Percentiles rank a stretch among this genome's conserved stretches.
phyloP scores from a whole-genome alignment of 1,284 basidiomycete genomes.

The Tremellales sp. region DNA sequence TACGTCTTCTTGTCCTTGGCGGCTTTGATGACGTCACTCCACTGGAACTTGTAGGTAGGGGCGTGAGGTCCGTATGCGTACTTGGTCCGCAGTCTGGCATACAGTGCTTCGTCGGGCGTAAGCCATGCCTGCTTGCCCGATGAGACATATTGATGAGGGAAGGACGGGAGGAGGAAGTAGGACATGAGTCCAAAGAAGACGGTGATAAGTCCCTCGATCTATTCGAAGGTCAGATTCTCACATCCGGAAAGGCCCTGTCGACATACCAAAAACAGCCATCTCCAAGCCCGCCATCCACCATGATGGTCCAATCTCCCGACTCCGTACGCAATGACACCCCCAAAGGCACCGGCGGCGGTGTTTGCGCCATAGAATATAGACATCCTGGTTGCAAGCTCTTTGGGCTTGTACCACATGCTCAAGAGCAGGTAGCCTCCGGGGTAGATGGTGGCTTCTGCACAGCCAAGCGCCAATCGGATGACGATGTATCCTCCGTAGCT shows the following conservation, averaged over 20 bases:
- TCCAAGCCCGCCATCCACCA: conserved; percentile 28
- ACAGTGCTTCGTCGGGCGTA: conserved; percentile 16
- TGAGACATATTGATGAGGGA: conserved; percentile 11
- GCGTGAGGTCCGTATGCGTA: conserved; percentile 16
- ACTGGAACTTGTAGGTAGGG: conserved; percentile 2
- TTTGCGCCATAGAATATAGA: conserved; percentile 22
- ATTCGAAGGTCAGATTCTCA: too few relatives aligned
- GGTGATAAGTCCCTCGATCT: conserved; percentile 24
- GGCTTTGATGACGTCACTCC: conserved; percentile 7
- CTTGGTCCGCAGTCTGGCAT: conserved; percentile 16
- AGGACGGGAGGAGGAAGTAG: conserved; percentile 18
- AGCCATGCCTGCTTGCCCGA: too few relatives aligned
- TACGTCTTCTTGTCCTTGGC: conserved; percentile 18
- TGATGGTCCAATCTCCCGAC: conserved; percentile 29
- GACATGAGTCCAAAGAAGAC: conserved; percentile 16
- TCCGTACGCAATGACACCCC: conserved; percentile 32
- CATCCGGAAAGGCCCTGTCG: conserved; percentile 1
- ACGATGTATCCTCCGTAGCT: background rate
- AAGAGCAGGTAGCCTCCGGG: conserved; percentile 19
- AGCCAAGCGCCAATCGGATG: conserved; percentile 14
- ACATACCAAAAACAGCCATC: conserved; percentile 21
- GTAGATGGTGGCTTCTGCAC: conserved; percentile 25
- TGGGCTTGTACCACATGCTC: conserved; percentile 28
- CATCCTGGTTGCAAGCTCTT: conserved; percentile 16
- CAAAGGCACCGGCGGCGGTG: conserved; percentile 21